Conservation (phyloP, 2,329 filamentous ascomycete species). For the Cordyceps cateniannulata region DNA sequence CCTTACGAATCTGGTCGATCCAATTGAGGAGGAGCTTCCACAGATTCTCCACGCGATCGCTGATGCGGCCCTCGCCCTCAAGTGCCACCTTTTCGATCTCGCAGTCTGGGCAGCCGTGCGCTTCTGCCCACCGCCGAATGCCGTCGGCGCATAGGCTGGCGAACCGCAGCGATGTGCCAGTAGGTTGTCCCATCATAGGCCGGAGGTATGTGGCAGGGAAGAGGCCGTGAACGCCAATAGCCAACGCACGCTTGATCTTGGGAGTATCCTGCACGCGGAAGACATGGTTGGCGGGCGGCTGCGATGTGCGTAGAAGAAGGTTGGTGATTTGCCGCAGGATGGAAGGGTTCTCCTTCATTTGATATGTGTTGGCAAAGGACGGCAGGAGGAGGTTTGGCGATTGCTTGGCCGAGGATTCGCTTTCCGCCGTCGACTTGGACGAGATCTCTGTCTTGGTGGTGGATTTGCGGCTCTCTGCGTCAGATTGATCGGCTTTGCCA, state of each 20-base stretch:
- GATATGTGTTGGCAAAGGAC: conserved; percentile 63
- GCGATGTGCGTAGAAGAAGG: conserved; percentile 49
- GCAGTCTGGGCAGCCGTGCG: conserved; percentile 63
- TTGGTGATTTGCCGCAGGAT: conserved; percentile 60
- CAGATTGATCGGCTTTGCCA: conserved; percentile 15
- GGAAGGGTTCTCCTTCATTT: conserved; percentile 59
- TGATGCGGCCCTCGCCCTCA: conserved; percentile 89
- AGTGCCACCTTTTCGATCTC: conserved; percentile 91
- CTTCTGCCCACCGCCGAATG: conserved; percentile 75
- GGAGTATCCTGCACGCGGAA: conserved; percentile 62
- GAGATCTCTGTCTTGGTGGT: conserved; percentile 18
- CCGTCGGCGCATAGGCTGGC: conserved; percentile 79
- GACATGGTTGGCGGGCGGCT: conserved; percentile 61
- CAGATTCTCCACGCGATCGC: conserved; percentile 80
- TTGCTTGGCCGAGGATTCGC: conserved; percentile 37
- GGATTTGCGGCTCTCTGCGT: conserved; percentile 15
- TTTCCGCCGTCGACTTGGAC: conserved; percentile 30
- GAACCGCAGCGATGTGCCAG: conserved; percentile 90
- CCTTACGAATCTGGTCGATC: conserved; percentile 81
- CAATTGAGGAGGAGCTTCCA: conserved; percentile 95
- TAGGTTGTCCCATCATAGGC: conserved; percentile 90
- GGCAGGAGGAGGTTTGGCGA: conserved; percentile 62
- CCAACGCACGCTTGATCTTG: conserved; percentile 76
- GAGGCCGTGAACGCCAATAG: conserved; percentile 90
- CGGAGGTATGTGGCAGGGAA: conserved; percentile 84